Evolutionary conservation across 2,329 filamentous ascomycete species (phyloP), one percentile per base, ranked within the genome.

Genomic region (Pseudocercospora cruenta): DNA sequence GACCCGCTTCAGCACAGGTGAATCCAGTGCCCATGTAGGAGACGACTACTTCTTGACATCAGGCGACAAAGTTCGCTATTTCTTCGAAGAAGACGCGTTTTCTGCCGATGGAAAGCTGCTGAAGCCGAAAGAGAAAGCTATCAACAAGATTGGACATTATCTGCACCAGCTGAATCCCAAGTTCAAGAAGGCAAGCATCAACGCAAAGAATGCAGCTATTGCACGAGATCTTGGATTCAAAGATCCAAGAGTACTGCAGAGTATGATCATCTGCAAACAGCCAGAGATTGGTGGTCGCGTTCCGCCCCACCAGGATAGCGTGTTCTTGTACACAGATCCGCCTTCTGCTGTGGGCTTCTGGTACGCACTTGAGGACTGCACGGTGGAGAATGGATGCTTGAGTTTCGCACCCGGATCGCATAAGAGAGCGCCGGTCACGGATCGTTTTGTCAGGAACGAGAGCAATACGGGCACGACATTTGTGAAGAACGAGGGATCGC

Each of bases 211-310:
- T 78, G 84, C 79, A 0, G 87, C 84, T 4, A 88, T 97, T 14
- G 93, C 93, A 0, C 82, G 82, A 53, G 85, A 85, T 8, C 83
- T 97, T 10, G 90, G 90, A 2, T 97, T 93, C 81, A 74, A 71
- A 4, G 92, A 96, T 78, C 92, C 94, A 1, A 84, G 90, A 21
- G 85, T 90, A 4, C 83, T 99, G 60, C 95, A 99, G 83, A 95
- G 91, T 78, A 99, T 99, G 95, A 86, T 98, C 28, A 98, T 99
- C 73, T 97, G 93, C 87, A 99, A 99, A 80, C 94, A 97, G 81
- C 94, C 95, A 22, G 92, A 96, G 80, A 97, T 98, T 61, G 95
- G 95, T 28, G 94, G 92, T 22, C 91, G 91, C 1, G 95, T 98
- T 51, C 93, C 91, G 0, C 88, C 93, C 22, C 95, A 99, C 78